Conservation (phyloP, 75 land plant genomes). For the Sequoiadendron giganteum region DNA sequence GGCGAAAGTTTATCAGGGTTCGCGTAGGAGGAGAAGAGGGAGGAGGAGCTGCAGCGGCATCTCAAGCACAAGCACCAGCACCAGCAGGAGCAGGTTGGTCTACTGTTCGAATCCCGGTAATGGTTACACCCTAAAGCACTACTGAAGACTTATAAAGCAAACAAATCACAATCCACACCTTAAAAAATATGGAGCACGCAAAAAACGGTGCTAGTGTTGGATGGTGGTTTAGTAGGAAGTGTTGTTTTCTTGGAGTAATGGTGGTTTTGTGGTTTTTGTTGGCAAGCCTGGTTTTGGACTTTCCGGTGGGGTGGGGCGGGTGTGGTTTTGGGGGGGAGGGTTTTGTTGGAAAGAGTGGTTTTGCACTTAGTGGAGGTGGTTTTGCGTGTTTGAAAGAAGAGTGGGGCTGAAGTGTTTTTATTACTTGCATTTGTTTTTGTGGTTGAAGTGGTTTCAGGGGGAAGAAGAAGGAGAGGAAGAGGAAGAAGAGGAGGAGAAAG, state of each 20-base stretch:
- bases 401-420: constrained; percentile 4
- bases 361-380: constrained; percentile 10
- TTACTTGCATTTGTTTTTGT: background rate
- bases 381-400: constrained; percentile 8
- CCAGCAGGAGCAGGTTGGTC: constrained; percentile 1
- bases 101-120: constrained; percentile 10
- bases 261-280: constrained; percentile 2
- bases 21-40: background rate
- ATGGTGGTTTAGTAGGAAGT: constrained; percentile 11
- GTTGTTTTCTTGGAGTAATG: constrained; percentile 5
- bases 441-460: constrained; percentile 13
- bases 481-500: background rate
- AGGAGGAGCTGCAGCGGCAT: background rate
- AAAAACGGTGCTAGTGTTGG: constrained; percentile 2
- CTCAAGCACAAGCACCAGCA: background rate
- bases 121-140: background rate
- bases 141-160: background rate
- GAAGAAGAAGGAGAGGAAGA: background rate
- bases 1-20: background rate
- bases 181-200: constrained; percentile 6
- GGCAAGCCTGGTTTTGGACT: background rate
- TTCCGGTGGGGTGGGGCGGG: background rate
- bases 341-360: constrained; percentile 5
- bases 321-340: constrained; percentile 3
- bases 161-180: background rate